A percentile compares a stretch with the other conserved stretches of the same genome.
Evolutionary conservation across 2,329 filamentous ascomycete genomes (phyloP).

Genomic region (Aspergillus sp.): DNA sequence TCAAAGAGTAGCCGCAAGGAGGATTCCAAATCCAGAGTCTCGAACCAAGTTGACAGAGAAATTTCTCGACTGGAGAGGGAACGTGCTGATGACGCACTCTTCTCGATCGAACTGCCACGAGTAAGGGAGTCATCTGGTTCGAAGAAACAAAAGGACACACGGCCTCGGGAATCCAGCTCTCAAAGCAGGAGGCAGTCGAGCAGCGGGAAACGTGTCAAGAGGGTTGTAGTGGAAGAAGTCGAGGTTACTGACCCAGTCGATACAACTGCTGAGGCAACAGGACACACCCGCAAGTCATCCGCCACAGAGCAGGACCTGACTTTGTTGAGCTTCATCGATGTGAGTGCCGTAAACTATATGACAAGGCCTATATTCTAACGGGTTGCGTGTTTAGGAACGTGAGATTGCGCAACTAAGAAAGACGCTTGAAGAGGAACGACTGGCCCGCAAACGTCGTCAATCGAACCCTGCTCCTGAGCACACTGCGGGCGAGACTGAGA

Average conservation of each 20-base stretch:
- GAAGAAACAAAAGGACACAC: conserved; percentile 22
- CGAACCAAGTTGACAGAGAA: conserved; percentile 37
- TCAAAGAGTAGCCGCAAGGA: conserved; percentile 25
- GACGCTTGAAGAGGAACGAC: conserved; percentile 55
- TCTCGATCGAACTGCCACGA: conserved; percentile 35
- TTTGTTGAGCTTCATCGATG: conserved; percentile 56
- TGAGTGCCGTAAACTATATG: conserved; percentile 21
- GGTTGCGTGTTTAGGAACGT: conserved; percentile 30
- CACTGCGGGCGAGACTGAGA: conserved; percentile 40
- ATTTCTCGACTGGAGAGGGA: conserved; percentile 37
- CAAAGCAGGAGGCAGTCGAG: conserved; percentile 34
- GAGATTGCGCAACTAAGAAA: conserved; percentile 56
- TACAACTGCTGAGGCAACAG: conserved; percentile 22
- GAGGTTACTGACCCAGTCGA: conserved; percentile 33
- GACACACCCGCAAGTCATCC: conserved; percentile 28
- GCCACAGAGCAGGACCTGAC: conserved; percentile 46
- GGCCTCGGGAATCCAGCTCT: conserved; percentile 18
- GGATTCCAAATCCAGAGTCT: conserved; percentile 32
- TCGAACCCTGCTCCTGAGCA: conserved; percentile 31
- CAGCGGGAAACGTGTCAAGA: conserved; percentile 40
- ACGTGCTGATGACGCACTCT: conserved; percentile 39
- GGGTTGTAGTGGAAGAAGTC: conserved; percentile 36
- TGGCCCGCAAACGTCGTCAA: conserved; percentile 44
- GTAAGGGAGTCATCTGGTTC: conserved; percentile 22
- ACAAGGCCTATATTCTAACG: background rate